These are phyloP conservation scores for Ceratocystis smalleyi DNA, from an alignment of 2,329 filamentous ascomycete genomes.

Conservation along the genomic window DNA sequence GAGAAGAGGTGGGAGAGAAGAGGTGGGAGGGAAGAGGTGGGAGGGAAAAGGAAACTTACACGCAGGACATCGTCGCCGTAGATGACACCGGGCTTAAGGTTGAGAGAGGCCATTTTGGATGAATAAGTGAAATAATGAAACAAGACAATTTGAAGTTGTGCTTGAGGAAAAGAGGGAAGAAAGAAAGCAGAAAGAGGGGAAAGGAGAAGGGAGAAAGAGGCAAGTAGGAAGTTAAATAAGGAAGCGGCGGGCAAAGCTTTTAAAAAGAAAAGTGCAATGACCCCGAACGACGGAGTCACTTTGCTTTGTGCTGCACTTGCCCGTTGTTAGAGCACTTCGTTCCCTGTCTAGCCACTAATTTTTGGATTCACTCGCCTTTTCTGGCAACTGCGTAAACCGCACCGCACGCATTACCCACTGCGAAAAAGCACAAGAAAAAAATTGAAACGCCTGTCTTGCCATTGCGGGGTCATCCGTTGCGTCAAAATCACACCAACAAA, in stretches of 20 bases:
- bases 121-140: constrained; percentile 16
- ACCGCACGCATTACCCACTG: not conserved
- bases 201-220: constrained; percentile 11
- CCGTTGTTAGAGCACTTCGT: not conserved
- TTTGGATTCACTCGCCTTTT: not conserved
- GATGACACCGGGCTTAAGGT: constrained; percentile 39
- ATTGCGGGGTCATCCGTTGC: constrained; percentile 8
- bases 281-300: not conserved
- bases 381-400: not conserved
- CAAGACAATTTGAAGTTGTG: constrained; percentile 14
- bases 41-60: constrained; percentile 15
- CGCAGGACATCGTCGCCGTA: constrained; percentile 38
- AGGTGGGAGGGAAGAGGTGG: no score
- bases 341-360: not conserved
- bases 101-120: constrained; percentile 27
- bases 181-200: constrained; percentile 5
- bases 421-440: not conserved
- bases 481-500: constrained; percentile 4
- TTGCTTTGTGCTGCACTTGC: no score
- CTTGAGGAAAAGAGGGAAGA: constrained; percentile 1
- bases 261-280: constrained; percentile 3
- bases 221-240: constrained; percentile 5
- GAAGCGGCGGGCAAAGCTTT: constrained; percentile 1
- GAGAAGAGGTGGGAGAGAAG: not conserved
- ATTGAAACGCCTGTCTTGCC: not conserved